Conservation (phyloP, 176 grass and related monocot genomes). For the Elymus sibiricus region DNA sequence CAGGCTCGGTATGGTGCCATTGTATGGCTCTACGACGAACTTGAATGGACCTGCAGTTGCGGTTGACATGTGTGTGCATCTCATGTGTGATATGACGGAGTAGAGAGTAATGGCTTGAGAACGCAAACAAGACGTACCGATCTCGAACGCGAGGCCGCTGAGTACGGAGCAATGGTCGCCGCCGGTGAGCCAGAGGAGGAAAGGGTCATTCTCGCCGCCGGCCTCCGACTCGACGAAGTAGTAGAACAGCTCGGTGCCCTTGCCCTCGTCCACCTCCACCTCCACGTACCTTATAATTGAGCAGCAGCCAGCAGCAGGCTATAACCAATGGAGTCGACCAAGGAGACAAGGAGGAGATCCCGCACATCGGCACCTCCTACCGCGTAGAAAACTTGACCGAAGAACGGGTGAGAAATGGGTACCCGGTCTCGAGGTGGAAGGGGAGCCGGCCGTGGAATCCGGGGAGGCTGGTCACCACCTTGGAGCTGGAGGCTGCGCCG, state of each 20-base stretch:
- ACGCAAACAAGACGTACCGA: slow-evolving; percentile 24
- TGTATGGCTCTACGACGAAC: slow-evolving; percentile 41
- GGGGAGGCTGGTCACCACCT: slow-evolving; percentile 45
- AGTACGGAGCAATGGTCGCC: slow-evolving; percentile 54
- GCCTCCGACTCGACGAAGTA: slow-evolving; percentile 57
- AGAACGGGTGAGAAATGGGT: background rate
- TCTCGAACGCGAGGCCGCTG: slow-evolving; percentile 45
- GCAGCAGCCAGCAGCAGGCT: too few species aligned
- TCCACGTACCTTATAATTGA: slow-evolving; percentile 35
- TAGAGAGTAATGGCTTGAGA: background rate
- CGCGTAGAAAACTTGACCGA: background rate
- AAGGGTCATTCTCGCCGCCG: background rate
- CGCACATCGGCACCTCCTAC: too few species aligned
- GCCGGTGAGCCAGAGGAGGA: slow-evolving; percentile 67
- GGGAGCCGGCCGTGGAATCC: slow-evolving; percentile 47
- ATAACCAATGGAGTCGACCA: background rate
- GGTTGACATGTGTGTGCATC: background rate
- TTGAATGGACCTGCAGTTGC: slow-evolving; percentile 7
- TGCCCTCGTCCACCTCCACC: slow-evolving; percentile 45
- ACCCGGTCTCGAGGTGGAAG: slow-evolving; percentile 62
- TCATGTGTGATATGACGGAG: too few species aligned
- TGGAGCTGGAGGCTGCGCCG: background rate
- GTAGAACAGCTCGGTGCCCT: slow-evolving; percentile 60
- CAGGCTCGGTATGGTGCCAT: slow-evolving; percentile 37
- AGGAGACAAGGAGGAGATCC: background rate